phyloP scores from a whole-genome alignment of 2,329 filamentous ascomycete genomes.

The Talaromyces amestolkiae region DNA sequence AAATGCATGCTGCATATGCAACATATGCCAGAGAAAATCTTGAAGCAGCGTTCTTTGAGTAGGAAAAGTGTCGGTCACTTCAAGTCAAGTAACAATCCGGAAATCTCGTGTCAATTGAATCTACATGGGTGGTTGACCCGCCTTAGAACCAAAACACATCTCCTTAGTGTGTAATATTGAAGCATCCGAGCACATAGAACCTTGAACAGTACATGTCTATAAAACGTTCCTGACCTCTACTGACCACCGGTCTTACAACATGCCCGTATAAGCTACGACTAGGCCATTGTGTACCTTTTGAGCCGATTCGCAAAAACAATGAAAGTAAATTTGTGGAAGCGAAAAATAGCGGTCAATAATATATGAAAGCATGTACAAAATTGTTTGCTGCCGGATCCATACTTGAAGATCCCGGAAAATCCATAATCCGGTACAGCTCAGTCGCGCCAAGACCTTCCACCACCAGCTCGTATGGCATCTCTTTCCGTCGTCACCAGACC shows the following conservation, averaged over 20 bases:
- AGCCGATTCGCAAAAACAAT: neutral
- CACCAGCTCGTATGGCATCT: conserved; percentile 5
- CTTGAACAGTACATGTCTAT: neutral
- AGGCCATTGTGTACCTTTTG: neutral
- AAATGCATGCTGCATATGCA: neutral
- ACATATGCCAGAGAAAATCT: neutral
- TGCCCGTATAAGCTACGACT: neutral
- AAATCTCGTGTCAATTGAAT: neutral
- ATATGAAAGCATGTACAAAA: neutral
- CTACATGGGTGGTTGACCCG: neutral
- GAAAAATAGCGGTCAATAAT: neutral
- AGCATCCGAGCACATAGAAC: neutral
- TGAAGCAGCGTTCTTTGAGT: neutral
- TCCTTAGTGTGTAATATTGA: neutral
- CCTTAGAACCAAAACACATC: neutral
- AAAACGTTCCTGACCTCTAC: neutral
- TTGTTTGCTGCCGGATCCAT: neutral
- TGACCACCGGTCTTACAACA: neutral
- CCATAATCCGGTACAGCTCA: conserved; percentile 8
- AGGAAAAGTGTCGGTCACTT: neutral
- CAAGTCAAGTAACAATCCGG: neutral
- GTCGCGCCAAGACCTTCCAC: conserved; percentile 7
- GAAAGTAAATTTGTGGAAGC: neutral
- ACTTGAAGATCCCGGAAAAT: neutral
- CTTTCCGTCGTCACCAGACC: neutral